These are phyloP conservation scores for Didymellaceae sp. DNA, from an alignment of 2,329 filamentous ascomycete species.

Conservation along the genomic window DNA sequence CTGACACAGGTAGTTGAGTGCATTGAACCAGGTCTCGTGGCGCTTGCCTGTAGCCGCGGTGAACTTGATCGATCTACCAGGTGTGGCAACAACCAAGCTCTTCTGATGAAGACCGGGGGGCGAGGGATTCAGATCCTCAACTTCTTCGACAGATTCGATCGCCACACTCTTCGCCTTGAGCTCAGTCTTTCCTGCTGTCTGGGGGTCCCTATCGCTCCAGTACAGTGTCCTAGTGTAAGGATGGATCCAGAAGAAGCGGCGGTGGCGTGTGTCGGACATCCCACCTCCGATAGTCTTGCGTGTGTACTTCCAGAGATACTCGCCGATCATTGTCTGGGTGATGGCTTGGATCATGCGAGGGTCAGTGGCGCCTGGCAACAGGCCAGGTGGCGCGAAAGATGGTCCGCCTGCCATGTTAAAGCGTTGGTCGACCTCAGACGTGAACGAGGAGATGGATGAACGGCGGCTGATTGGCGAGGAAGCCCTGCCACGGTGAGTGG, in stretches of 20 bases:
- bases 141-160: constrained; percentile 90
- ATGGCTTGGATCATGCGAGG: constrained; percentile 99
- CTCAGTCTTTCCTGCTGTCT: constrained; percentile 76
- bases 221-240: constrained; percentile 96
- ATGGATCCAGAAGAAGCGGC: constrained; percentile 98
- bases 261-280: constrained; percentile 87
- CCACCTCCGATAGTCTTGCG: constrained; percentile 89
- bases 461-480: constrained; percentile 66
- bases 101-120: constrained; percentile 94
- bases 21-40: constrained; percentile 99
- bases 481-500: constrained; percentile 53
- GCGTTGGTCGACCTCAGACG: constrained; percentile 87
- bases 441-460: constrained; percentile 94
- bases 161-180: constrained; percentile 86
- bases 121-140: constrained; percentile 93
- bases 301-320: constrained; percentile 99
- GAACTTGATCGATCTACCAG: constrained; percentile 88
- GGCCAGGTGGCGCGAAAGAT: constrained; percentile 61
- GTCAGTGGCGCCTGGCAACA: constrained; percentile 75
- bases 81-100: constrained; percentile 88
- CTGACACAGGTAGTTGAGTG: constrained; percentile 88
- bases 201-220: constrained; percentile 92
- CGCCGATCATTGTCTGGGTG: constrained; percentile 99
- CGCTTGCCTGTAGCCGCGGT: constrained; percentile 92
- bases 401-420: constrained; percentile 71